A percentile compares a stretch with the other conserved stretches of the same genome.
Evolutionary conservation across 352 stramenopile genomes (phyloP).

Genomic region (Phytophthora crassamura): DNA sequence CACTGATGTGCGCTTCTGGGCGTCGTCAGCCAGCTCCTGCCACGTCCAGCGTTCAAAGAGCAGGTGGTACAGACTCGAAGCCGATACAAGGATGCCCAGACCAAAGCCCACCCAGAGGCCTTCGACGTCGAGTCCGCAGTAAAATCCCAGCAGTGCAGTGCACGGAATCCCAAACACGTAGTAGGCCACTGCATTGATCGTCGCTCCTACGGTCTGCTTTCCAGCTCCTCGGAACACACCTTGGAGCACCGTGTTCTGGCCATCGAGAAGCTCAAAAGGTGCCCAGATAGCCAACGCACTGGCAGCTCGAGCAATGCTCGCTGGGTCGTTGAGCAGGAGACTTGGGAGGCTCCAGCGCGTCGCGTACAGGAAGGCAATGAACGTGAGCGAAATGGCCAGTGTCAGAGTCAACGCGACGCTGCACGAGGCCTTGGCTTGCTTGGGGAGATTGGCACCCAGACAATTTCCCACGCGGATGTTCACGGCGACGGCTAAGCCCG

Average conservation of each 20-base stretch:
- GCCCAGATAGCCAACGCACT: conserved; percentile 47
- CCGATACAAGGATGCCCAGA: conserved; percentile 39
- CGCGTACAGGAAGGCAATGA: conserved; percentile 48
- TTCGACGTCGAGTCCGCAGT: conserved; percentile 43
- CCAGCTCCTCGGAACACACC: conserved; percentile 70
- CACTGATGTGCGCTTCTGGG: conserved; percentile 32
- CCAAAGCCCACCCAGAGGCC: conserved; percentile 66
- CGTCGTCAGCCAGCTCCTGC: conserved; percentile 36
- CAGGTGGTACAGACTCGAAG: conserved; percentile 26
- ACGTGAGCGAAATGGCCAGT: conserved; percentile 41
- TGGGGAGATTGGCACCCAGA: conserved; percentile 66
- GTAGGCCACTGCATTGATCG: conserved; percentile 70
- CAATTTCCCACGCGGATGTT: conserved; percentile 83
- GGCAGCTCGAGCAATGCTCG: conserved; percentile 39
- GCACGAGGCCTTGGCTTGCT: conserved; percentile 47
- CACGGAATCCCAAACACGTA: conserved; percentile 74
- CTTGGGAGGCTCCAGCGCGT: conserved; percentile 46
- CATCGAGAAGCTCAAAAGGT: conserved; percentile 53
- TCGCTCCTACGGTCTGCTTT: conserved; percentile 53
- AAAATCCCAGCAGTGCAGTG: conserved; percentile 55
- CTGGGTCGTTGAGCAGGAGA: conserved; percentile 31
- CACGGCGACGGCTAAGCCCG: conserved; percentile 60
- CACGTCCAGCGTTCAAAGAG: conserved; percentile 40
- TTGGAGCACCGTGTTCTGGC: conserved; percentile 55
- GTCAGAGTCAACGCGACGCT: conserved; percentile 48